Base-by-base conservation (phyloP, 2,329 filamentous ascomycete genomes). In the Phoma sp. region DNA sequence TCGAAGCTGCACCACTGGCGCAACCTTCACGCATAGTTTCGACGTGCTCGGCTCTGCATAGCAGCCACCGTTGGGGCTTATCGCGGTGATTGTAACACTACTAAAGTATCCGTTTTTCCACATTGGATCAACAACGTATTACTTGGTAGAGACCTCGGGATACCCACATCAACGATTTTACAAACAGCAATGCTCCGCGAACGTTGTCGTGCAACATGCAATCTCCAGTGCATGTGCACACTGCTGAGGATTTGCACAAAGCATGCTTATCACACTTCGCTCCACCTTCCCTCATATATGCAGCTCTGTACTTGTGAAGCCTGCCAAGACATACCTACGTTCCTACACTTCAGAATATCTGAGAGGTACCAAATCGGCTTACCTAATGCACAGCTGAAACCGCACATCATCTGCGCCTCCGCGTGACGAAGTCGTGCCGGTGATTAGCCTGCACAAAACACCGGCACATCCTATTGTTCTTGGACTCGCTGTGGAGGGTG, bases 371-470 rank as follows among this genome's bases (percentile, higher is more conserved):
- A 25, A 17, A 19, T 19, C 33, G 40, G 27, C 31, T 54, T 32
- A 22, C 25, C 46, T 31, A 47, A 29, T 43, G 17, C 22, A 15
- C 52, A 51, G 9, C 24, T 55, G 46, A 47, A 55, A 51, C 46
- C 12, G 46, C 46, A 21, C n/a, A 55, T 55, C 52, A 51, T 37
- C 46, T 51, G 52, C 41, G 43, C 31, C 31, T 15, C 46, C 46
- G 38, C 32, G 52, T 55, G 46, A 55, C 43, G 31, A 32, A 33
- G 36, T 38, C 31, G 40, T 25, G 46, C 36, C 52, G 41, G 43
- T 36, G 29, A n/a, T 13, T 24, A 31, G 21, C 37, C 40, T 41
- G 52, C 36, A 32, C 4, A 37, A n/a, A 29, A 37, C 32, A 47
- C 38, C 19, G 43, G 33, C 32, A 53, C 19, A 19, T 25, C 43